Percentiles rank a stretch among this genome's conserved stretches.
These are phyloP conservation scores for Fraxinus cuspidata DNA, from an alignment of 257 asterid genomes.

Conservation along the genomic window DNA sequence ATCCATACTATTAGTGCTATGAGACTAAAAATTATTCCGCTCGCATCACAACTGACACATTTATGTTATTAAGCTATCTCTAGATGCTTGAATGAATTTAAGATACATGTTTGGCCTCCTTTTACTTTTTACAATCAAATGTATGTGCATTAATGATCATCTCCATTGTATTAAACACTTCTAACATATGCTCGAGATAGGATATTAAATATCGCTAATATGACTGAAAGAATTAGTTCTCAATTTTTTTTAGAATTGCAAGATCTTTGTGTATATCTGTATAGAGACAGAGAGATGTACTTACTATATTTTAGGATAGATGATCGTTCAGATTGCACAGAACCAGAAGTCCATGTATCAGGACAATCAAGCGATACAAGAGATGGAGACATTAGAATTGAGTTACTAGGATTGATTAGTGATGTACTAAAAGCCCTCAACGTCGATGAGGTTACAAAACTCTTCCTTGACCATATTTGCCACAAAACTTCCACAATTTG, in stretches of 20 bases:
- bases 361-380: constrained; percentile 62
- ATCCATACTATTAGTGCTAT: background rate
- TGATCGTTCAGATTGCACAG: constrained; percentile 27
- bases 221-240: background rate
- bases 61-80: background rate
- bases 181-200: background rate
- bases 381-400: constrained; percentile 53
- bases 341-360: constrained; percentile 52
- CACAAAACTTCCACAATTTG: constrained; percentile 29
- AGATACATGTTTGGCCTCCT: constrained; percentile 3
- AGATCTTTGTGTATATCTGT: background rate
- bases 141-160: background rate
- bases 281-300: constrained; percentile 6
- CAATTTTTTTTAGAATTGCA: background rate
- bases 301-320: constrained; percentile 33
- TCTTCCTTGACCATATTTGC: constrained; percentile 25
- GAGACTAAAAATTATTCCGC: background rate
- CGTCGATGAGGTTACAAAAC: constrained; percentile 13
- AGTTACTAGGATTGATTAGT: constrained; percentile 17
- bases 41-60: background rate
- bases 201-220: background rate
- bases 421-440: constrained; percentile 38
- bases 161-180: background rate
- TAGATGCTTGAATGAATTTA: background rate
- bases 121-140: background rate